These are phyloP conservation scores for Eucalyptus urophylla DNA, from an alignment of 345 rosid species.

Conservation along the genomic window DNA sequence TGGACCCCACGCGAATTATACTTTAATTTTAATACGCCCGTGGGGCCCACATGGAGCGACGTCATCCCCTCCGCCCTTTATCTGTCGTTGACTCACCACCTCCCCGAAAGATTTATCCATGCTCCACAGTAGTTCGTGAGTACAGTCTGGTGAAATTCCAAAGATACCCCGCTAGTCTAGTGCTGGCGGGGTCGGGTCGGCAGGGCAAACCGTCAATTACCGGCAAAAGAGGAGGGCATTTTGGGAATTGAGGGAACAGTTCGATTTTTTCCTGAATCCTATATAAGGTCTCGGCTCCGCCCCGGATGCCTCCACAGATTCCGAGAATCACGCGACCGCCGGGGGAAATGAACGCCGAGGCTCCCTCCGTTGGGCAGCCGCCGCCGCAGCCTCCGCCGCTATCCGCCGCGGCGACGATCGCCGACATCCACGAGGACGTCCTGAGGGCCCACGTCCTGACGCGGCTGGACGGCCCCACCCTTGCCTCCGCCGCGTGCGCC, in stretches of 20 bases:
- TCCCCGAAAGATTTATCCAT: neutral
- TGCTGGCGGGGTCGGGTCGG: neutral
- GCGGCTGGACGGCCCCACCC: constrained; percentile 58
- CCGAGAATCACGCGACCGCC: neutral
- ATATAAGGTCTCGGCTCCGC: neutral
- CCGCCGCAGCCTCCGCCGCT: neutral
- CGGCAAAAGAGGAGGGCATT: neutral
- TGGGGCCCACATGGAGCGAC: neutral
- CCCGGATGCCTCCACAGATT: neutral
- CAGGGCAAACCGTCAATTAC: neutral
- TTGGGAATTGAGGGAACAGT: neutral
- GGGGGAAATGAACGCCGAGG: neutral
- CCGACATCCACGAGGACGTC: constrained; percentile 45
- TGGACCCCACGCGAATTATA: neutral
- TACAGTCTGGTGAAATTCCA: neutral
- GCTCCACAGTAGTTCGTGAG: neutral
- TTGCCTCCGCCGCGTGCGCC: constrained; percentile 48
- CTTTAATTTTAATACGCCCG: neutral
- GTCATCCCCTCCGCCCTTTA: neutral
- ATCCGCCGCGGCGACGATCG: neutral
- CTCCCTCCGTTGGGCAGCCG: neutral
- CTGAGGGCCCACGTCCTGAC: constrained; percentile 48
- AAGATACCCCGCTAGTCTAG: neutral
- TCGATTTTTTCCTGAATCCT: neutral
- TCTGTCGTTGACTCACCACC: neutral